Base-by-base conservation (phyloP, 768 basidiomycete genomes). In the Panus rudis region DNA sequence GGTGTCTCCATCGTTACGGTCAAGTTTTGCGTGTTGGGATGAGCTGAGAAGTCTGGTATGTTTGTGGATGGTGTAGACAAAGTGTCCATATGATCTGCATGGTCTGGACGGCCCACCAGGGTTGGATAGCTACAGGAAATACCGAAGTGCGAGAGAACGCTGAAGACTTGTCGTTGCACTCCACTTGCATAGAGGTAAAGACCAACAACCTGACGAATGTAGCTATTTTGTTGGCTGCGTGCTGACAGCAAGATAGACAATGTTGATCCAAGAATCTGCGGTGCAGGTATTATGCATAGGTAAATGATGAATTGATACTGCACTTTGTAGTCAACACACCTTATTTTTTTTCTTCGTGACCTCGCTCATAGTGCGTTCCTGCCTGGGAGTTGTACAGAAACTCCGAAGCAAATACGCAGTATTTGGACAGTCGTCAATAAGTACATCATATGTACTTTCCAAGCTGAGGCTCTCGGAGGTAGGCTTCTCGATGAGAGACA, bases 151-250 rank as follows among this genome's bases (percentile, higher is more conserved):
- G 59, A 56, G 2, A 66, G 27, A 6, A 66, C 55, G 4, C 52
- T 37, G 6, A 67, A 60, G 0, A 54, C 45, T 38, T 67, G 66
- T 0, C 62, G 52, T 24, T 61, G 59, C 1, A 62, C 56, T 1
- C 66, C 66, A 2, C 50, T 48, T 2, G 61, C 60, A 45, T 64
- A 66, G 0, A 63, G 41, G 35, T 63, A 68, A 1, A 67, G 43
- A 1, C 52, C 52, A 19, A 64, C 41, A 10, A 63, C 50, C 1
- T 55, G 48, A 21, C 54, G 55, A 1, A 48, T 35, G n/a, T 52
- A 47, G 49, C 60, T 66, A 41, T 68, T 68, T 1, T 42, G 41
- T 19, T 61, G 58, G 38, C 64, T 67, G 26, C 54, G 62, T 45
- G 62, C 62, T 2, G 57, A 52, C 10, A 65, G 57, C 16, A 49